phyloP scores from a whole-genome alignment of 208 protist species.

The Acanthamoeba culbertsoni region DNA sequence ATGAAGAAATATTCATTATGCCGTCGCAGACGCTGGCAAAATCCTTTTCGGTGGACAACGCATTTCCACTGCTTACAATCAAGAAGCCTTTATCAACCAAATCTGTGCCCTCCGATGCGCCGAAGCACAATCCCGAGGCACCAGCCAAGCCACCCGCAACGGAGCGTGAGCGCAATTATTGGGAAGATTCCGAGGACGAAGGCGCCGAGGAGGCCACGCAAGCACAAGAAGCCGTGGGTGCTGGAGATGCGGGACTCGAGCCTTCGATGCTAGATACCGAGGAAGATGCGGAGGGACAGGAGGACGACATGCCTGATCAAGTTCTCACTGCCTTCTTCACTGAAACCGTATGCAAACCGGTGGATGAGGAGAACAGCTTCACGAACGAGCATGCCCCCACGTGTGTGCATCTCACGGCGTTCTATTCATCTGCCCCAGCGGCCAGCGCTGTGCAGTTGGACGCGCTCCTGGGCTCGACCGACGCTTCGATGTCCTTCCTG shows the following conservation, averaged over 20 bases:
- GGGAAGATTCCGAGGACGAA: background rate
- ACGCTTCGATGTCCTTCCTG: conserved; percentile 6
- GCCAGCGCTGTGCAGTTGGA: background rate
- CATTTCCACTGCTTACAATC: background rate
- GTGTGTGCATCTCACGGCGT: background rate
- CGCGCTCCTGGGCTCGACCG: background rate
- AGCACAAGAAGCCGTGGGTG: background rate
- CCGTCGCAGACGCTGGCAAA: conserved; percentile 29
- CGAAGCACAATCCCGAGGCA: background rate
- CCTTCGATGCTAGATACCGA: background rate
- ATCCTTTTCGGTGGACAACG: background rate
- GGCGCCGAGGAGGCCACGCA: background rate
- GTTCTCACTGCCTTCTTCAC: conserved; percentile 34
- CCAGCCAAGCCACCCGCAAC: background rate
- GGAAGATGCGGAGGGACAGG: background rate
- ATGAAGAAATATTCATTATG: conserved; percentile 26
- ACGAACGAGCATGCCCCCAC: background rate
- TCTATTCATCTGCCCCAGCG: background rate
- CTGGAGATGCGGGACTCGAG: background rate
- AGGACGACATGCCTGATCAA: background rate
- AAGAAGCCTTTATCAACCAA: background rate
- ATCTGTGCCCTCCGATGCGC: background rate
- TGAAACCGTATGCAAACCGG: background rate
- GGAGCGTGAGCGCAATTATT: conserved; percentile 9
- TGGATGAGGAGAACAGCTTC: background rate